Conservation (phyloP, 306 rosid genomes). For the Sindora glabra region DNA sequence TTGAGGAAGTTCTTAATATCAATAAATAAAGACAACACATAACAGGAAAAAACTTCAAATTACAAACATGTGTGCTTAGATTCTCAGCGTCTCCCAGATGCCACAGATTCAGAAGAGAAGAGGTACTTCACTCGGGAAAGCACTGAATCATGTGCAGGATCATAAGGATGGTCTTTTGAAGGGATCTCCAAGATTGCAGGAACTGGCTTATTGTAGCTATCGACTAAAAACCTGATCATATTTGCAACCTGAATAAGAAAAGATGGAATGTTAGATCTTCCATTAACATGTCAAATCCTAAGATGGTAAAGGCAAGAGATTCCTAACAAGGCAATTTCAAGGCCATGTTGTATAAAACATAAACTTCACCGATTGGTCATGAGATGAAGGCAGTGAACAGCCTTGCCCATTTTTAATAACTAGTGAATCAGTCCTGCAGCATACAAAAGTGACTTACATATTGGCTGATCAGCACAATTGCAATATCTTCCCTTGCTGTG, state of each 20-base stretch:
- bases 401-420: not conserved
- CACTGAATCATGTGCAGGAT: constrained; percentile 86
- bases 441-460: constrained; percentile 28
- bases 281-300: no score
- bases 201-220: constrained; percentile 84
- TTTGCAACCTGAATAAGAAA: constrained; percentile 70
- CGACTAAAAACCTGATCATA: constrained; percentile 87
- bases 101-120: constrained; percentile 81
- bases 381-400: no score
- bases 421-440: no score
- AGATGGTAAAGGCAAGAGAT: no score
- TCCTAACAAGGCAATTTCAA: no score
- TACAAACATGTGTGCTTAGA: not conserved
- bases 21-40: not conserved
- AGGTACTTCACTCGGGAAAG: constrained; percentile 88
- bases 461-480: constrained; percentile 51
- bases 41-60: not conserved
- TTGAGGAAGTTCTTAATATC: not conserved
- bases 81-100: constrained; percentile 63
- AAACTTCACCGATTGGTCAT: no score
- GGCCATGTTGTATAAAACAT: no score
- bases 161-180: constrained; percentile 93
- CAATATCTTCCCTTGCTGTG: constrained; percentile 41
- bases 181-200: constrained; percentile 95
- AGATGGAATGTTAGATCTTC: not conserved